Evolutionary conservation across 306 rosid species (phyloP).

Genomic region (Adenanthera pavonina): DNA sequence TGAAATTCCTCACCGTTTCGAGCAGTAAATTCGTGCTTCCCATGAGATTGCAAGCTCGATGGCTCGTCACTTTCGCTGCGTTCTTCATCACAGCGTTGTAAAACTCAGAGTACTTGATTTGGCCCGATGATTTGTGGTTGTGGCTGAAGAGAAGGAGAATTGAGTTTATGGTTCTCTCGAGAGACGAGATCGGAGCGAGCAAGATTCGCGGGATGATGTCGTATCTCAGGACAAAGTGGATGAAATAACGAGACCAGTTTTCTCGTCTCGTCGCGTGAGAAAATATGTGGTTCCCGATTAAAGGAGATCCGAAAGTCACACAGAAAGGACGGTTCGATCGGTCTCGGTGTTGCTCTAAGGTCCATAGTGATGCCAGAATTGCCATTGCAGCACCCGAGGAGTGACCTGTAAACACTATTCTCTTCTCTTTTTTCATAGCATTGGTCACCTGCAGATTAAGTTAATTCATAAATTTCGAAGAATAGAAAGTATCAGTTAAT

Average conservation of each 20-base stretch:
- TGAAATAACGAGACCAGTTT: slow-evolving; percentile 65
- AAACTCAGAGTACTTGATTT: slow-evolving; percentile 13
- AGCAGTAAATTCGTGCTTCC: slow-evolving; percentile 63
- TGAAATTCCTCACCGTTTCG: slow-evolving; percentile 57
- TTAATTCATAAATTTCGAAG: background rate
- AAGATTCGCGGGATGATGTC: slow-evolving; percentile 71
- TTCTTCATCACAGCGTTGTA: slow-evolving; percentile 57
- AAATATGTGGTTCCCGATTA: slow-evolving; percentile 64
- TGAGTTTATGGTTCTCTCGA: slow-evolving; percentile 16
- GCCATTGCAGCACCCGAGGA: slow-evolving; percentile 75
- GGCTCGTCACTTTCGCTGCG: slow-evolving; percentile 58
- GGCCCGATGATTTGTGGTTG: background rate
- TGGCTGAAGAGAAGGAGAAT: slow-evolving; percentile 47
- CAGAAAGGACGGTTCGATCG: slow-evolving; percentile 42
- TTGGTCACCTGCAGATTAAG: slow-evolving; percentile 54
- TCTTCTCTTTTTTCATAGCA: slow-evolving; percentile 39
- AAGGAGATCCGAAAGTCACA: slow-evolving; percentile 83
- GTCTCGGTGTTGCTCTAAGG: slow-evolving; percentile 50
- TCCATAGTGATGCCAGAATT: slow-evolving; percentile 65
- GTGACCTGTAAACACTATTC: slow-evolving; percentile 72
- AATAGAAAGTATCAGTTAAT: background rate
- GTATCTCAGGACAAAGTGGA: slow-evolving; percentile 64
- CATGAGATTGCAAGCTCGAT: slow-evolving; percentile 70
- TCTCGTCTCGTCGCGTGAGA: slow-evolving; percentile 81
- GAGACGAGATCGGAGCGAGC: slow-evolving; percentile 62